Conservation (phyloP, 1,139 yeast genomes). For the Suhomyces coccinellae region DNA sequence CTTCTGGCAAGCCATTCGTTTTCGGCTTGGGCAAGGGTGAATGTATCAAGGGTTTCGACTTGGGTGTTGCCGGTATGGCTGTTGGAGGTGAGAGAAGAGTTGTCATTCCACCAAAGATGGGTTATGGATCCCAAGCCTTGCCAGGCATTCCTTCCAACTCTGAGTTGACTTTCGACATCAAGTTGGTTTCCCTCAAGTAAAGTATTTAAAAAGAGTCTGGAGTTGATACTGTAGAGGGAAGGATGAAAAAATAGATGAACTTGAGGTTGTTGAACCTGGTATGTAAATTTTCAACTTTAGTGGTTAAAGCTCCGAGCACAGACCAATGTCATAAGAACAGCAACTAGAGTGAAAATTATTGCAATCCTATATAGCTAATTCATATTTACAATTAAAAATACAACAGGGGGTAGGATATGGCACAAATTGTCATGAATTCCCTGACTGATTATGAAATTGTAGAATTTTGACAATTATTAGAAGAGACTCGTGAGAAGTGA, state of each 20-base stretch:
- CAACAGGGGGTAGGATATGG: too few relatives aligned
- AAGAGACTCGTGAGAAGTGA: too few relatives aligned
- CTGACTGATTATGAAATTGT: too few relatives aligned
- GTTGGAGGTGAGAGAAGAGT: slow-evolving; percentile 99
- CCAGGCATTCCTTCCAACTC: slow-evolving; percentile 99
- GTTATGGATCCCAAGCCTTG: slow-evolving; percentile 88
- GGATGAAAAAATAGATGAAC: too few relatives aligned
- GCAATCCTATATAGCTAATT: too few relatives aligned
- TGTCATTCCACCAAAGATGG: slow-evolving; percentile 92
- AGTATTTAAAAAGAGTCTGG: slow-evolving; percentile 2
- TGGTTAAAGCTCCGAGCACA: neutral
- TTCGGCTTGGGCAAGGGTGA: slow-evolving; percentile 96
- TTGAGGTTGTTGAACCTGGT: too few relatives aligned
- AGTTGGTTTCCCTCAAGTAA: slow-evolving; percentile 86
- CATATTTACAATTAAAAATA: too few relatives aligned
- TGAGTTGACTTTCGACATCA: slow-evolving; percentile 93
- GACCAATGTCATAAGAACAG: too few relatives aligned
- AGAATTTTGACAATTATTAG: too few relatives aligned
- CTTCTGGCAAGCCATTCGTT: slow-evolving; percentile 92
- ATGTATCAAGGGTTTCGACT: slow-evolving; percentile 97
- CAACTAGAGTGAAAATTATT: too few relatives aligned
- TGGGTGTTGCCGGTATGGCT: slow-evolving; percentile 98
- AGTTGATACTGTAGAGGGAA: too few relatives aligned
- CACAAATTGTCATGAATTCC: too few relatives aligned
- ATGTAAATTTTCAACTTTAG: neutral